Evolutionary conservation across 2,329 filamentous ascomycete species (phyloP).

Genomic region (Pseudogymnoascus sp.): DNA sequence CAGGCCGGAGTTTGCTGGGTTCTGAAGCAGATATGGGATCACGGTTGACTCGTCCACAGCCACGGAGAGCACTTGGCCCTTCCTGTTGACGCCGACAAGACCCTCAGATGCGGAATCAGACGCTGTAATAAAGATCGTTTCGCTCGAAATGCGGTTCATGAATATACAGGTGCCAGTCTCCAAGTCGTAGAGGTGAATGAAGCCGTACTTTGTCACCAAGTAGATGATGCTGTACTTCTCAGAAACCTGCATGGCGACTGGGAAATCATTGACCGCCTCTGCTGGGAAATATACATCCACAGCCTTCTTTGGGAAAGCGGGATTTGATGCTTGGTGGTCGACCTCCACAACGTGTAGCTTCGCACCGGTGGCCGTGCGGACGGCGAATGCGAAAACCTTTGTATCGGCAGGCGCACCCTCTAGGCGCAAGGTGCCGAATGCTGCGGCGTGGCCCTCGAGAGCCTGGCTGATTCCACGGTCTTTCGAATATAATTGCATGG

Average conservation of each 20-base stretch:
- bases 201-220: conserved; percentile 96
- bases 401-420: conserved; percentile 87
- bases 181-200: conserved; percentile 97
- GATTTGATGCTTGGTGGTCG: conserved; percentile 84
- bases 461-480: conserved; percentile 95
- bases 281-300: conserved; percentile 97
- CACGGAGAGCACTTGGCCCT: conserved; percentile 92
- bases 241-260: conserved; percentile 94
- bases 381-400: conserved; percentile 94
- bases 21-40: conserved; percentile 91
- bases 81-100: conserved; percentile 91
- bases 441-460: conserved; percentile 93
- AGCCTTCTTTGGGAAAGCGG: conserved; percentile 86
- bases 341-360: conserved; percentile 98
- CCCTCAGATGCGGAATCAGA: conserved; percentile 77
- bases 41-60: conserved; percentile 86
- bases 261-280: conserved; percentile 94
- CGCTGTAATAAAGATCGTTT: conserved; percentile 95
- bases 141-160: conserved; percentile 99
- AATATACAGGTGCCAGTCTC: conserved; percentile 95
- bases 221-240: conserved; percentile 96
- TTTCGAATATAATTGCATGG: conserved; percentile 95
- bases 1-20: conserved; percentile 86
- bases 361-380: conserved; percentile 78
- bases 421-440: conserved; percentile 81